Base-by-base conservation (phyloP, 2,329 filamentous ascomycete genomes). In the Pseudogymnoascus verrucosus region DNA sequence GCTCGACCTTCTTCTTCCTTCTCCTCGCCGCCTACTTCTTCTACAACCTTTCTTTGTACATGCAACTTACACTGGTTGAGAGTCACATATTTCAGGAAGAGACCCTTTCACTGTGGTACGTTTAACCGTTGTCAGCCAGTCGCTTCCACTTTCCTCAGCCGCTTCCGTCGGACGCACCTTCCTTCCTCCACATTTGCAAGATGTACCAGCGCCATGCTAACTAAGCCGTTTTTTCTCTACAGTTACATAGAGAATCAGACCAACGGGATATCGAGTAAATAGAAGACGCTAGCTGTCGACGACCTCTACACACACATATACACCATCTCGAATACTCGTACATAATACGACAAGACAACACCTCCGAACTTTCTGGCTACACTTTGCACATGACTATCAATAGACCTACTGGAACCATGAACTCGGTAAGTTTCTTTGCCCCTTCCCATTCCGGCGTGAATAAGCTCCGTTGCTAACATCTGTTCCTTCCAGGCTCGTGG, bases 371-470 rank as follows among this genome's bases (percentile, higher is more conserved):
- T 28, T 60, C 23, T 60, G 51, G 26, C 61, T 42, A 44, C 19
- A 73, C 74, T 71, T 71, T 73, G 66, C 73, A 74, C 65, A 69
- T 72, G 42, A 71, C 71, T 40, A 69, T 69, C 31, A 73, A 74
- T 66, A 72, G 72, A 67, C 70, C 73, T 34, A 66, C 70, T 63
- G 68, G 67, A 63, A 68, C 67, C 62, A 77, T 78, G 74, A 75
- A 72, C 65, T 64, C 74, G 63, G 77, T 79, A 67, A 76, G 76
- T 77, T 26, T 68, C 70, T 71, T 72, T 34, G 67, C 65, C 71
- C 72, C 73, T 71, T 68, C 69, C 71, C 65, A n/a, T 40, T 16
- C n/a, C 37, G n/a, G 37, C n/a, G 3, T 40, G n/a, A 14, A 40
- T 7, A 8, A 40, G 37, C 37, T 40, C 37, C 14, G 19, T n/a